Evolutionary conservation across 805 yeast genomes (phyloP).

Genomic region (Teunomyces tritomae): DNA sequence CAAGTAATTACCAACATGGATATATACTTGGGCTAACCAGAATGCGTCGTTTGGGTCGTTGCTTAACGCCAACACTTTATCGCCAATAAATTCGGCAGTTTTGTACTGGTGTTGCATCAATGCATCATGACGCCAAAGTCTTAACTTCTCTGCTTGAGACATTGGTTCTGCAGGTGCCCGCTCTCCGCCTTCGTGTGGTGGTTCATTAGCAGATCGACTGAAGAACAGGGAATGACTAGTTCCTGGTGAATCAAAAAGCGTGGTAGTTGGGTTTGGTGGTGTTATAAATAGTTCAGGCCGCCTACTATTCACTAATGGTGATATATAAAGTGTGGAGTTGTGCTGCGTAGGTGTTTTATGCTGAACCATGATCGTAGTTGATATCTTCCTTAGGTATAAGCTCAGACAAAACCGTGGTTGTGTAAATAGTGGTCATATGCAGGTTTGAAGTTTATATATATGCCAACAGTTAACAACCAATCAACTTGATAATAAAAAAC

Average conservation of each 20-base stretch:
- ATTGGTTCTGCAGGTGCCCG: conserved; percentile 36
- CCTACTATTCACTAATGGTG: conserved; percentile 55
- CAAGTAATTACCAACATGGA: conserved; percentile 68
- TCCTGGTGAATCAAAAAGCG: conserved; percentile 44
- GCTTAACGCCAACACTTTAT: conserved; percentile 81
- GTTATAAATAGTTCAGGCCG: conserved; percentile 43
- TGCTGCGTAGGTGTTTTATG: conserved; percentile 51
- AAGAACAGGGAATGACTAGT: conserved; percentile 39
- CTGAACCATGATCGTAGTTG: conserved; percentile 8
- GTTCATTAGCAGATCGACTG: conserved; percentile 21
- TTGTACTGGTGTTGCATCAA: conserved; percentile 85
- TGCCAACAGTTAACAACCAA: too few species aligned
- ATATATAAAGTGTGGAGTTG: conserved; percentile 69
- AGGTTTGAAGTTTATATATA: not conserved
- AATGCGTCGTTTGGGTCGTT: conserved; percentile 90
- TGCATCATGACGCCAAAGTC: conserved; percentile 94
- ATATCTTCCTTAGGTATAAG: too few species aligned
- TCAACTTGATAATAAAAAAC: too few species aligned
- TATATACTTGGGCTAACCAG: conserved; percentile 92
- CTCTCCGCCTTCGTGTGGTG: conserved; percentile 3
- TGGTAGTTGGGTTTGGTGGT: conserved; percentile 47
- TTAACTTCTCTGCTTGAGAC: conserved; percentile 78
- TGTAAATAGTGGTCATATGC: not conserved
- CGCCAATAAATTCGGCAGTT: conserved; percentile 90
- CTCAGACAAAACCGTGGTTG: not conserved